phyloP scores from a whole-genome alignment of 768 basidiomycete species.

The Amanita exitialis region DNA sequence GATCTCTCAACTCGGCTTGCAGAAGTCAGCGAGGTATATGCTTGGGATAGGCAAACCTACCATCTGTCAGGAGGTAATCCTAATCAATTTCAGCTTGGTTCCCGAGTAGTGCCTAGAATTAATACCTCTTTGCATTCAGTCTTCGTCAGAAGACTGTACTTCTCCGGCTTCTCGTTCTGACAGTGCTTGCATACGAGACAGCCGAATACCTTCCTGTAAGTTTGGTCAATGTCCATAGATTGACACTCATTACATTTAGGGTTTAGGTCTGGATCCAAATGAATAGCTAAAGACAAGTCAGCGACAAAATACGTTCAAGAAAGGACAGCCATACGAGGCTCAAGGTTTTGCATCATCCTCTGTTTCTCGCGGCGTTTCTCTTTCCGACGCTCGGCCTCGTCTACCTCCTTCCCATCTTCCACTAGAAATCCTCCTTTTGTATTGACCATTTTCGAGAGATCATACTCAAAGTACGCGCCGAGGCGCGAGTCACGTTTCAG shows the following conservation, averaged over 20 bases:
- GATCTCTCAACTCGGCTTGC: conserved; percentile 87
- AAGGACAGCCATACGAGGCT: conserved; percentile 46
- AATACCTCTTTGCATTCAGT: conserved; percentile 92
- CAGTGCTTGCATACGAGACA: conserved; percentile 84
- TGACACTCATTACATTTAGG: conserved; percentile 83
- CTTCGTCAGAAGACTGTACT: conserved; percentile 92
- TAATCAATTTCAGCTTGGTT: conserved; percentile 18
- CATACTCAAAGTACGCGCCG: conserved; percentile 95
- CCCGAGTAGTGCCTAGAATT: background rate
- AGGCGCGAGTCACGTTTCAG: conserved; percentile 69
- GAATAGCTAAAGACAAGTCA: conserved; percentile 47
- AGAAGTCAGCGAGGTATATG: conserved; percentile 3
- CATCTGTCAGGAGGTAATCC: conserved; percentile 94
- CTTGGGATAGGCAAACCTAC: conserved; percentile 30
- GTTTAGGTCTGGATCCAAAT: conserved; percentile 61
- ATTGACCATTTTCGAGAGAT: conserved; percentile 93
- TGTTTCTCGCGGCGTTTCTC: conserved; percentile 78
- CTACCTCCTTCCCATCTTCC: conserved; percentile 76
- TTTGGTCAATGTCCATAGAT: conserved; percentile 82
- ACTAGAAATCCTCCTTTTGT: conserved; percentile 93
- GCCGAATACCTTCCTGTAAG: conserved; percentile 72
- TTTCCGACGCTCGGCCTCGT: conserved; percentile 65
- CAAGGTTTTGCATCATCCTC: conserved; percentile 62
- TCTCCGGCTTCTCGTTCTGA: conserved; percentile 84
- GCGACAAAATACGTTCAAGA: background rate